A percentile compares a stretch with the other conserved stretches of the same genome.
phyloP scores from a whole-genome alignment of 2,329 filamentous ascomycete species.

The Shiraia sp. region DNA sequence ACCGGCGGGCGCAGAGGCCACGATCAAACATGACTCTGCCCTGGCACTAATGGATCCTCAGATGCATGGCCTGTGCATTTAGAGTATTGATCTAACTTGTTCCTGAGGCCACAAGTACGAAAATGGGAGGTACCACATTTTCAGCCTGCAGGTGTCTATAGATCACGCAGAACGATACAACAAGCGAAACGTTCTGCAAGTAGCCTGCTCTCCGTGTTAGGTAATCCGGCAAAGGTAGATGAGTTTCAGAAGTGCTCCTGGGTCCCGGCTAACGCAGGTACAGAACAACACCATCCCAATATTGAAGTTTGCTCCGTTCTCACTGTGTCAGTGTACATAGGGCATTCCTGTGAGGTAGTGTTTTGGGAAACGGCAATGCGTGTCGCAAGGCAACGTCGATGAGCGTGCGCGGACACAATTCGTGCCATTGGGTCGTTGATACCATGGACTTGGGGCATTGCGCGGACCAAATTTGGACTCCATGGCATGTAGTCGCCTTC shows the following conservation, averaged over 20 bases:
- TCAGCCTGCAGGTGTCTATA: slow-evolving; percentile 12
- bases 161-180: slow-evolving; percentile 19
- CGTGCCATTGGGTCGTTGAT: slow-evolving; percentile 8
- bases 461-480: not conserved
- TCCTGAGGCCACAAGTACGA: slow-evolving; percentile 18
- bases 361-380: slow-evolving; percentile 37
- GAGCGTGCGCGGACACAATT: slow-evolving; percentile 32
- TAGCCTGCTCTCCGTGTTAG: slow-evolving; percentile 27
- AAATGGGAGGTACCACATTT: slow-evolving; percentile 16
- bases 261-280: slow-evolving; percentile 44
- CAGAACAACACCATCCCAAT: slow-evolving; percentile 34
- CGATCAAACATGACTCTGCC: slow-evolving; percentile 20
- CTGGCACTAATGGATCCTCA: slow-evolving; percentile 16
- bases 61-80: slow-evolving; percentile 11
- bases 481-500: no score
- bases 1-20: slow-evolving; percentile 11
- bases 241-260: slow-evolving; percentile 38
- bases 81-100: slow-evolving; percentile 21
- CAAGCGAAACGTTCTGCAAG: slow-evolving; percentile 29
- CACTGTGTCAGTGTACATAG: slow-evolving; percentile 20
- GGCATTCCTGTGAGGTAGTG: slow-evolving; percentile 19
- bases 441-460: slow-evolving; percentile 6
- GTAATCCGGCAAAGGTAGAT: slow-evolving; percentile 25
- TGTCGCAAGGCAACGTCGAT: slow-evolving; percentile 24
- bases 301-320: slow-evolving; percentile 35